Evolutionary conservation across 768 basidiomycete genomes (phyloP).

Genomic region (Auriscalpium vulgare): DNA sequence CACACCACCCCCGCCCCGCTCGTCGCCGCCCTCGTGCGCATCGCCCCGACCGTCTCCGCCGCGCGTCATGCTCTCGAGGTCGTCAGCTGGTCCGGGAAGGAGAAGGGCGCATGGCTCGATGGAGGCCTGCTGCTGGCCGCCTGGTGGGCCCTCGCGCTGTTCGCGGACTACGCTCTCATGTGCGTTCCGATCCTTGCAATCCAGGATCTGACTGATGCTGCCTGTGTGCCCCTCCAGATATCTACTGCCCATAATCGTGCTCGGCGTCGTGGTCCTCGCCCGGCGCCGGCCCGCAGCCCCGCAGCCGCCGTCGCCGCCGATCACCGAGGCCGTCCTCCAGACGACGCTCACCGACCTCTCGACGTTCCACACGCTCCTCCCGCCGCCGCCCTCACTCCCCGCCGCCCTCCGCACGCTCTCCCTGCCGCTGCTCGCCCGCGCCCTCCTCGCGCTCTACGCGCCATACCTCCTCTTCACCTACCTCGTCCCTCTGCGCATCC

Average conservation of each 20-base stretch:
- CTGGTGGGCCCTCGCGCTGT: conserved; percentile 77
- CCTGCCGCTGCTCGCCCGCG: conserved; percentile 40
- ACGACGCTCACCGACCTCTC: conserved; percentile 56
- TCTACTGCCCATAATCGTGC: conserved; percentile 45
- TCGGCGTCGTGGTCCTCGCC: conserved; percentile 30
- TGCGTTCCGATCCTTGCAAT: conserved; percentile 20
- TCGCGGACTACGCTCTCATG: conserved; percentile 37
- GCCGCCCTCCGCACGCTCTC: conserved; percentile 23
- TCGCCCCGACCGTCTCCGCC: conserved; percentile 45
- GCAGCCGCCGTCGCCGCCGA: conserved; percentile 19
- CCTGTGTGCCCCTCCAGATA: conserved; percentile 32
- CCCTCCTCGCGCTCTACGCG: conserved; percentile 45
- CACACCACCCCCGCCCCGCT: conserved; percentile 55
- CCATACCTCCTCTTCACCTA: conserved; percentile 63
- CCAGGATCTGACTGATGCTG: background rate
- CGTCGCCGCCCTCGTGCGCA: conserved; percentile 50
- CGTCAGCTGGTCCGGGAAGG: conserved; percentile 37
- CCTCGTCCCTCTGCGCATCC: conserved; percentile 52
- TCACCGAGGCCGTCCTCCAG: conserved; percentile 51
- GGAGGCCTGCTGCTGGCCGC: conserved; percentile 56
- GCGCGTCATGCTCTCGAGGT: conserved; percentile 39
- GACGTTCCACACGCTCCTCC: conserved; percentile 52
- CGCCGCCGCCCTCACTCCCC: conserved; percentile 25
- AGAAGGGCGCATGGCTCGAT: conserved; percentile 42
- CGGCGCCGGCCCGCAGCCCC: conserved; percentile 17